Evolutionary conservation across 2,329 filamentous ascomycete species (phyloP).

Genomic region (Lizonia empirigonia): DNA sequence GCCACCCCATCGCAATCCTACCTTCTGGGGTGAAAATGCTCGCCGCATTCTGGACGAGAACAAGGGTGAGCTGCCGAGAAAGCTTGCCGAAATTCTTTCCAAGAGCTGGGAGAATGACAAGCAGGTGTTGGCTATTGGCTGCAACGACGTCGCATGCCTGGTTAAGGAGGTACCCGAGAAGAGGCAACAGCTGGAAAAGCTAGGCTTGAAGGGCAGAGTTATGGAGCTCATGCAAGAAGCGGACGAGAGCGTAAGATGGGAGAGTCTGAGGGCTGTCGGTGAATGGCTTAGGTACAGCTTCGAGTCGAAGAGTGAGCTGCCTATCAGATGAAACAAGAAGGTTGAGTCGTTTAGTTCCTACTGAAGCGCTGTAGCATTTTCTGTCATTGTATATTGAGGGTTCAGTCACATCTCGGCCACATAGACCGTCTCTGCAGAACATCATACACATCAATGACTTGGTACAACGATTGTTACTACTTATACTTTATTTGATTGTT

Average conservation of each 20-base stretch:
- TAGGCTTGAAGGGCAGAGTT: constrained; percentile 82
- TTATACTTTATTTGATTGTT: too few species aligned
- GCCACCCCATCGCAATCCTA: constrained; percentile 82
- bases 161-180: constrained; percentile 90
- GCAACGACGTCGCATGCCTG: constrained; percentile 87
- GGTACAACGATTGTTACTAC: neutral
- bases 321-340: constrained; percentile 29
- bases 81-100: constrained; percentile 83
- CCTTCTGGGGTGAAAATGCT: constrained; percentile 92
- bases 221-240: constrained; percentile 93
- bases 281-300: constrained; percentile 74
- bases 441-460: constrained; percentile 1
- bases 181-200: constrained; percentile 76
- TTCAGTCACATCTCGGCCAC: neutral
- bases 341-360: neutral
- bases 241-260: constrained; percentile 89
- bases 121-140: constrained; percentile 86
- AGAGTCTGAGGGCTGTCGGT: constrained; percentile 83
- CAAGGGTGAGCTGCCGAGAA: constrained; percentile 76
- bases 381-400: constrained; percentile 14
- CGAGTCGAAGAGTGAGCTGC: constrained; percentile 44
- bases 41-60: constrained; percentile 83
- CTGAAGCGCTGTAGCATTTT: constrained; percentile 14
- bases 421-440: constrained; percentile 14
- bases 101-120: constrained; percentile 85